A percentile compares a stretch with the other conserved stretches of the same genome.
Evolutionary conservation across 2,329 filamentous ascomycete genomes (phyloP).

Genomic region (Penicillium sp.): DNA sequence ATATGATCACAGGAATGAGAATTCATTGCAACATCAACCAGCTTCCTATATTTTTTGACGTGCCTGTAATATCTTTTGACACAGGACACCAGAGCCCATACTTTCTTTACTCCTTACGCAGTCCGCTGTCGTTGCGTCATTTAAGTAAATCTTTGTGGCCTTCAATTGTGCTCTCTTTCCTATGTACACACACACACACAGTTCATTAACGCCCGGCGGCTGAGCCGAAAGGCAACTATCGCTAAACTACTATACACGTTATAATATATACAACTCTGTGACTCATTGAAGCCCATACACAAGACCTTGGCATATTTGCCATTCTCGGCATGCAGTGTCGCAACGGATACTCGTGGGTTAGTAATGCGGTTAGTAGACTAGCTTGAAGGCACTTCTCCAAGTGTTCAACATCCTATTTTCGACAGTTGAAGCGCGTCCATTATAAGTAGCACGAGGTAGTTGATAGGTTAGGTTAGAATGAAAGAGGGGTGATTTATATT

Average conservation of each 20-base stretch:
- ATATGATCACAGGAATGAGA: too few relatives aligned
- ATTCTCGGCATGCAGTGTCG: neutral
- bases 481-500: neutral
- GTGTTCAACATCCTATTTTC: conserved; percentile 40
- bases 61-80: too few relatives aligned
- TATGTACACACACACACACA: conserved; percentile 17
- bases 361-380: conserved; percentile 12
- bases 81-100: too few relatives aligned
- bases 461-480: conserved; percentile 10
- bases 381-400: conserved; percentile 39
- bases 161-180: too few relatives aligned
- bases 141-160: too few relatives aligned
- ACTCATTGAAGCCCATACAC: neutral
- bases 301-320: neutral
- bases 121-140: too few relatives aligned
- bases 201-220: conserved; percentile 29
- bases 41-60: too few relatives aligned
- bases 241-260: neutral
- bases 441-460: conserved; percentile 28
- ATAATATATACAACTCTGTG: neutral
- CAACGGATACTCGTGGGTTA: neutral
- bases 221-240: conserved; percentile 22
- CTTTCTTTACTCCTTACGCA: too few relatives aligned
- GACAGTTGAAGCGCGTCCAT: conserved; percentile 38
- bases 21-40: too few relatives aligned